phyloP scores from a whole-genome alignment of 2,329 filamentous ascomycete species.

The Plectosphaerella sp. region DNA sequence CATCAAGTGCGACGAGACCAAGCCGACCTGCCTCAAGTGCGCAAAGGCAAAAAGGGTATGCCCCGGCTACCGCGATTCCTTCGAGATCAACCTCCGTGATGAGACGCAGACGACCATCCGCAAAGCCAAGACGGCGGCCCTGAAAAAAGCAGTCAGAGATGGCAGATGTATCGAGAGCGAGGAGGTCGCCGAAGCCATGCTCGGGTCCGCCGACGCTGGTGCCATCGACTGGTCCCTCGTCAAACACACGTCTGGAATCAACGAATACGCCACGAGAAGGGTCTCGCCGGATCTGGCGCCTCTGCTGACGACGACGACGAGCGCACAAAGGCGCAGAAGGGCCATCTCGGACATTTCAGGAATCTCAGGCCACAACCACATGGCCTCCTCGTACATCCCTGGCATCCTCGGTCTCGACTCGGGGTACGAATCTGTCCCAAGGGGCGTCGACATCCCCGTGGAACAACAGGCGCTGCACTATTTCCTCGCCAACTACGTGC shows the following conservation, averaged over 20 bases:
- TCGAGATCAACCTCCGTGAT: slow-evolving; percentile 13
- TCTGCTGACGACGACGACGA: no score
- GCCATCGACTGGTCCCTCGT: slow-evolving; percentile 1
- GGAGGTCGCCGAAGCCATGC: slow-evolving; percentile 5
- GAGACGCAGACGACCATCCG: slow-evolving; percentile 13
- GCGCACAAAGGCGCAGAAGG: no score
- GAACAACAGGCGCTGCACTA: slow-evolving; percentile 18
- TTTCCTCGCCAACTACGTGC: slow-evolving; percentile 17
- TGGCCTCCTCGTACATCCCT: no score
- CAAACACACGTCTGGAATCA: neutral
- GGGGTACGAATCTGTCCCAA: slow-evolving; percentile 1
- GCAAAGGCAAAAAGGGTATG: slow-evolving; percentile 15
- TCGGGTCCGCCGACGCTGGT: neutral
- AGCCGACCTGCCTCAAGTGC: slow-evolving; percentile 27
- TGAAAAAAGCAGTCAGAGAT: slow-evolving; percentile 10
- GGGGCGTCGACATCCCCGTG: slow-evolving; percentile 14
- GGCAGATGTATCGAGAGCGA: slow-evolving; percentile 4
- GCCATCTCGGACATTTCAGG: no score
- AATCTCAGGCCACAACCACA: no score
- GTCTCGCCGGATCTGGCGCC: no score
- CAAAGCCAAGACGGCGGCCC: slow-evolving; percentile 12
- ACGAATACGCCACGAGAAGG: no score
- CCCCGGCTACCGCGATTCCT: slow-evolving; percentile 11
- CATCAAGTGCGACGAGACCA: slow-evolving; percentile 29
- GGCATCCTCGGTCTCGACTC: neutral